These are phyloP conservation scores for Coemansia sp. DNA, from an alignment of 192 early-diverging fungal genomes.

Conservation along the genomic window DNA sequence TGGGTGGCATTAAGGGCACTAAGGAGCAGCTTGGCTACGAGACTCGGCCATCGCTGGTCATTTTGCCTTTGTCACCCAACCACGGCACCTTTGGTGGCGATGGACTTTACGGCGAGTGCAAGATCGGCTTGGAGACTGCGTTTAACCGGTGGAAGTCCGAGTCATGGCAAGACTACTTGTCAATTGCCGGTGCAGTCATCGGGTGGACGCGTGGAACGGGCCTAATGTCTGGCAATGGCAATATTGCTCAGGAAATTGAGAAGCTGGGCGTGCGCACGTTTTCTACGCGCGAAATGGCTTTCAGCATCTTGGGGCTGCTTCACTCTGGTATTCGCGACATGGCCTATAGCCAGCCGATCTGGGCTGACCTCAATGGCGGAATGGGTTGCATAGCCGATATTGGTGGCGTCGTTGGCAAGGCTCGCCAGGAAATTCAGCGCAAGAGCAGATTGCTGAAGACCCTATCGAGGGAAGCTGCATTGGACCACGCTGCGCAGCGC, in stretches of 20 bases:
- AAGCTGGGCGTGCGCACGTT: too few species aligned
- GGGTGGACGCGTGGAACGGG: slow-evolving; percentile 97
- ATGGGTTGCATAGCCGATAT: slow-evolving; percentile 33
- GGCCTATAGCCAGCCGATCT: slow-evolving; percentile 77
- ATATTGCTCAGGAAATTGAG: slow-evolving; percentile 90
- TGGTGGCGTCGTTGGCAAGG: slow-evolving; percentile 63
- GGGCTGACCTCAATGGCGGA: slow-evolving; percentile 93
- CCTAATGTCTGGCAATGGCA: slow-evolving; percentile 90
- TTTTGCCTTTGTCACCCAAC: slow-evolving; percentile 90
- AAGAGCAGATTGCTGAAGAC: too few species aligned
- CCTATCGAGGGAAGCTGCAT: slow-evolving; percentile 59
- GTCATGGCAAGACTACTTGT: slow-evolving; percentile 85
- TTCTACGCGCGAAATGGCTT: slow-evolving; percentile 96
- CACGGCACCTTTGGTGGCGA: too few species aligned
- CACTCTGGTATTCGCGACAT: slow-evolving; percentile 79
- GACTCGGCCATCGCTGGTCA: slow-evolving; percentile 78
- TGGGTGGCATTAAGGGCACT: slow-evolving; percentile 81
- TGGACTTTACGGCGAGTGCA: too few species aligned
- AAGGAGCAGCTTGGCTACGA: slow-evolving; percentile 71
- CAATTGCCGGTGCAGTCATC: too few species aligned
- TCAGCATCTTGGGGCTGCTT: slow-evolving; percentile 91
- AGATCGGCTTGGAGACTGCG: too few species aligned
- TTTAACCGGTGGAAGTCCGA: too few species aligned
- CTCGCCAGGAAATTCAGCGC: slow-evolving; percentile 62
- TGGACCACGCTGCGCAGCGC: slow-evolving; percentile 67